Percentiles rank a stretch among this genome's conserved stretches.
phyloP scores from a whole-genome alignment of 495 filamentous ascomycete species.

The Penicillium bialowiezense region DNA sequence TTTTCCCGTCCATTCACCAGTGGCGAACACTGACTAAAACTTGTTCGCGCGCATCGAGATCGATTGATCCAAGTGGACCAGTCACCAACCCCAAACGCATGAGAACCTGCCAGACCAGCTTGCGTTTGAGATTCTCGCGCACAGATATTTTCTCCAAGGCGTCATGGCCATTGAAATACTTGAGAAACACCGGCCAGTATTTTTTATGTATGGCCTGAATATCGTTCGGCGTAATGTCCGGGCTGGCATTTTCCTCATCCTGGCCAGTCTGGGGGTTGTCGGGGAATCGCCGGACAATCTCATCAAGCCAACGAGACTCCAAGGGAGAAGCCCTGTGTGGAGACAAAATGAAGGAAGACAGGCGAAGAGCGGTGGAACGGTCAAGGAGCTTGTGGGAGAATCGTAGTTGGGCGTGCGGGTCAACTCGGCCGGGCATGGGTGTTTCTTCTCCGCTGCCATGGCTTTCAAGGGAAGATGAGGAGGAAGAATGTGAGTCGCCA shows the following conservation, averaged over 20 bases:
- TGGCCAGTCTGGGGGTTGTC: constrained; percentile 24
- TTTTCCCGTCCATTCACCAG: constrained; percentile 28
- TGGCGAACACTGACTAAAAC: constrained; percentile 44
- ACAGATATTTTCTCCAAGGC: constrained; percentile 85
- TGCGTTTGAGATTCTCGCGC: constrained; percentile 79
- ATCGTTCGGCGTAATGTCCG: constrained; percentile 28
- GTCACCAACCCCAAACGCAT: constrained; percentile 35
- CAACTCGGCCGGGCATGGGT: constrained; percentile 30
- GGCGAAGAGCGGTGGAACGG: constrained; percentile 35
- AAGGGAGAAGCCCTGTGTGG: constrained; percentile 55
- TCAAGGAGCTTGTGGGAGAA: constrained; percentile 39
- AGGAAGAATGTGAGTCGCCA: constrained; percentile 34
- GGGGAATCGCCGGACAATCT: constrained; percentile 60
- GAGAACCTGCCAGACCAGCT: constrained; percentile 69
- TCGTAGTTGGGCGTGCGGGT: constrained; percentile 26
- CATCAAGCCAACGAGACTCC: constrained; percentile 71
- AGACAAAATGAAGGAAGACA: constrained; percentile 46
- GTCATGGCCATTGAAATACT: constrained; percentile 85
- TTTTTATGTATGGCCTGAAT: constrained; percentile 52
- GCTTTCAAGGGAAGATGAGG: constrained; percentile 42
- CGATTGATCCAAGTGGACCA: constrained; percentile 28
- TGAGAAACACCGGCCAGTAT: constrained; percentile 55
- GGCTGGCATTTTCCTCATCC: constrained; percentile 5
- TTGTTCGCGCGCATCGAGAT: constrained; percentile 36
- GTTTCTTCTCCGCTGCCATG: constrained; percentile 41